Evolutionary conservation across 805 yeast species (phyloP).

Genomic region (Cyberlindnera amylophila): DNA sequence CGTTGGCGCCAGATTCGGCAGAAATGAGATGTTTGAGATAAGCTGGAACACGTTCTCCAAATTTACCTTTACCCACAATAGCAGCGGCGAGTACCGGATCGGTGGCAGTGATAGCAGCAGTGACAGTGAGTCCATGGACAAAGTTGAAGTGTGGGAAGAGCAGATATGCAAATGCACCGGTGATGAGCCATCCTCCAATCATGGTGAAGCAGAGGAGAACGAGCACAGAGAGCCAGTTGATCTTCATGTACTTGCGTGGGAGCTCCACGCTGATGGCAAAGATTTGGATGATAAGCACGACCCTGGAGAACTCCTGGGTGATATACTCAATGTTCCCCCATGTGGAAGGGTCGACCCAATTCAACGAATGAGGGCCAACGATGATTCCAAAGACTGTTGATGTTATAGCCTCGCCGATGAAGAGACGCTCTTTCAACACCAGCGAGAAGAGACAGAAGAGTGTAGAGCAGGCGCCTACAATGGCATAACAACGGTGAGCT

Average conservation of each 20-base stretch:
- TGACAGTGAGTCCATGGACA: constrained; percentile 64
- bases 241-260: constrained; percentile 82
- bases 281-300: constrained; percentile 80
- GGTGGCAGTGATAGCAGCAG: constrained; percentile 91
- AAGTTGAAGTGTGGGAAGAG: constrained; percentile 71
- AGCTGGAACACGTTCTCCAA: constrained; percentile 86
- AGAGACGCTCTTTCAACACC: constrained; percentile 75
- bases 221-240: constrained; percentile 73
- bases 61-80: constrained; percentile 90
- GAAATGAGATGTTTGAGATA: constrained; percentile 78
- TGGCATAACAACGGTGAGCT: constrained; percentile 82
- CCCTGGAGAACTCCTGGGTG: constrained; percentile 77
- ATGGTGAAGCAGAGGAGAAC: constrained; percentile 77
- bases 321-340: constrained; percentile 86
- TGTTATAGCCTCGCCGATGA: constrained; percentile 87
- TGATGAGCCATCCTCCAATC: constrained; percentile 85
- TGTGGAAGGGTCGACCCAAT: constrained; percentile 74
- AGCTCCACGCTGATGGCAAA: constrained; percentile 92
- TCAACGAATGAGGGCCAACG: constrained; percentile 79
- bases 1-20: constrained; percentile 87
- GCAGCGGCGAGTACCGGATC: constrained; percentile 95
- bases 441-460: constrained; percentile 77
- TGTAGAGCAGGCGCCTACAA: constrained; percentile 77
- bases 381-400: constrained; percentile 81
- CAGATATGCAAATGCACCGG: constrained; percentile 74